Evolutionary conservation across 2,329 filamentous ascomycete genomes (phyloP), one percentile per base, ranked within the genome.

Genomic region (Trichoderma sp.): DNA sequence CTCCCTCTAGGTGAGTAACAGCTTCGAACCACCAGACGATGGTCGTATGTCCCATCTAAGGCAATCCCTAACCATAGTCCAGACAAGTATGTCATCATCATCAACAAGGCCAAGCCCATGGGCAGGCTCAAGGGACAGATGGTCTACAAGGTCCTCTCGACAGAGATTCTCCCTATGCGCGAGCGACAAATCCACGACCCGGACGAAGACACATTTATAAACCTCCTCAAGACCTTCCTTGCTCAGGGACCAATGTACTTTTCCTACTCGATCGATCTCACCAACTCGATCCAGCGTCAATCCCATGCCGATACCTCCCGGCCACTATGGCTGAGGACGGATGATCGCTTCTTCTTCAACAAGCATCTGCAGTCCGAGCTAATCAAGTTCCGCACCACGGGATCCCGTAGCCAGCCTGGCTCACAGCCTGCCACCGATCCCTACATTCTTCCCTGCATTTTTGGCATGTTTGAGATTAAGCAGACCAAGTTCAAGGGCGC

Each of bases 301-400:
- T 89, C 94, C 4, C 89, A 94, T 72, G 84, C 88, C 71, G 89
- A 97, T 77, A 81, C 83, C 67, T 86, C 86, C 17, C 83, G 86
- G 66, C 94, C 95, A 13, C 81, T 98, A 68, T 99, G 95, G 95
- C 90, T 91, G 83, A 86, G 93, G 73, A 90, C 94, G 71, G 95
- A 99, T 79, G 94, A 98, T 77, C 92, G 95, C 71, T 99, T 99
- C 84, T 99, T 97, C 84, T 99, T 94, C 93, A 99, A 99, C 80
- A 90, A 90, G 71, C 96, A 97, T 78, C 86, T 98, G 58, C 92
- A 94, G 78, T 90, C 92, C 8, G 93, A 97, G 75, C 81, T 99
- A 68, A 97, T 98, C 75, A 89, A 97, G 77, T 97, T 97, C 77
- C 89, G 94, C 70, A 87, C 84, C 45, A 80, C 75, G 39, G 88